phyloP scores from a whole-genome alignment of 2,329 filamentous ascomycete genomes.

The Orbilia quercus region DNA sequence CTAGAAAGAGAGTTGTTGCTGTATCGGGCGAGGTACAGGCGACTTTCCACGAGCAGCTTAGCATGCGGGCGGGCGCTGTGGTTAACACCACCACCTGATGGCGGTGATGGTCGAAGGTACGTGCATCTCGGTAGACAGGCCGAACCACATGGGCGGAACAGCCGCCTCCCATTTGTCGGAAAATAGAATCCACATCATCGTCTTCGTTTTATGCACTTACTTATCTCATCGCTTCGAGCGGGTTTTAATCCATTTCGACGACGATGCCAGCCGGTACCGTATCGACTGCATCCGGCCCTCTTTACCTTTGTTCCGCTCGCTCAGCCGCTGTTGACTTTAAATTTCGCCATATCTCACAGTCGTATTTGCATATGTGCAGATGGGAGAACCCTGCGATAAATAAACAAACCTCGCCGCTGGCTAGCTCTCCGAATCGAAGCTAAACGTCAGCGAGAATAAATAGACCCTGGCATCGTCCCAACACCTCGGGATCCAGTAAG shows the following conservation, averaged over 20 bases:
- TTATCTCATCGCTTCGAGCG: neutral
- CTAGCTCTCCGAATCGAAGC: no score
- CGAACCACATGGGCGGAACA: constrained; percentile 51
- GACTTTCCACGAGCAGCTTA: neutral
- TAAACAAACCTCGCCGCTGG: no score
- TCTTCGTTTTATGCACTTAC: neutral
- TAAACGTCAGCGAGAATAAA: no score
- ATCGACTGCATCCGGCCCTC: neutral
- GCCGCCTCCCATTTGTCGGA: constrained; percentile 51
- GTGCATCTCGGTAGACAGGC: neutral
- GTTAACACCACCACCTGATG: neutral
- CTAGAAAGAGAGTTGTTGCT: constrained; percentile 5
- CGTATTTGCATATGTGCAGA: no score
- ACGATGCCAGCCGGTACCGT: no score
- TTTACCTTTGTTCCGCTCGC: no score
- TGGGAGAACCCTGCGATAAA: no score
- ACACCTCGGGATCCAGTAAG: no score
- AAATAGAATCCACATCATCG: constrained; percentile 3
- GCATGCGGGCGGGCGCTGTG: neutral
- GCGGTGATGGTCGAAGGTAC: no score
- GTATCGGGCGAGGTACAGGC: constrained; percentile 26
- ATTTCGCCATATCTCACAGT: no score
- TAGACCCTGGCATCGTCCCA: no score
- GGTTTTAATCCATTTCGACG: neutral
- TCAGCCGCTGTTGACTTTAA: no score